Evolutionary conservation across 2,329 filamentous ascomycete genomes (phyloP).

Genomic region (Westerdykella aurantiaca): DNA sequence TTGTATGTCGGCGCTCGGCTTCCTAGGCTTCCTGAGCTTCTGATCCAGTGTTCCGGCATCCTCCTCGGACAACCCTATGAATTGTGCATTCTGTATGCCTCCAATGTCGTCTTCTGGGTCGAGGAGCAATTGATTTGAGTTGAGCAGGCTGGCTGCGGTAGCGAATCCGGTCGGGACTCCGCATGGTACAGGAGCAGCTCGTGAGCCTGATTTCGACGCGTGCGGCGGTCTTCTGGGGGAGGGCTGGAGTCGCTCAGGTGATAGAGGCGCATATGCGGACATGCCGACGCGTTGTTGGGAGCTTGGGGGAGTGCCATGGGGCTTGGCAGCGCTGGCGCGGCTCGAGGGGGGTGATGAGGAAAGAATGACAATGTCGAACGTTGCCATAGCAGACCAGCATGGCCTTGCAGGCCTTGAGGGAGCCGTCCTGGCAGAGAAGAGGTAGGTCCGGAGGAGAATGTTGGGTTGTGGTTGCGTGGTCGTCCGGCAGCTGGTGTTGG

Average conservation of each 20-base stretch:
- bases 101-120: conserved; percentile 9
- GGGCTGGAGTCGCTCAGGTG: conserved; percentile 18
- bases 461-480: neutral
- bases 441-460: neutral
- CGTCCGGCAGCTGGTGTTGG: neutral
- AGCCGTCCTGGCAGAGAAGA: neutral
- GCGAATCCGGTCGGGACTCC: conserved; percentile 27
- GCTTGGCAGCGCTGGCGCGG: conserved; percentile 5
- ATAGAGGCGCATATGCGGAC: conserved; percentile 17
- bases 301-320: conserved; percentile 15
- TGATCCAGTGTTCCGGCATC: neutral
- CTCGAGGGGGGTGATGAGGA: conserved; percentile 29
- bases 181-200: conserved; percentile 22
- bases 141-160: conserved; percentile 30
- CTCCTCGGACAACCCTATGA: neutral
- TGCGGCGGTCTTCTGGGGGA: conserved; percentile 10
- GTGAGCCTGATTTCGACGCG: conserved; percentile 26
- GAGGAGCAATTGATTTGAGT: conserved; percentile 22
- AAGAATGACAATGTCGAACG: conserved; percentile 17
- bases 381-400: conserved; percentile 5
- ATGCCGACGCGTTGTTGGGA: conserved; percentile 27
- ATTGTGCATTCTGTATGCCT: conserved; percentile 5
- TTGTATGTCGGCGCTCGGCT: conserved; percentile 8
- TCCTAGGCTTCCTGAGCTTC: conserved; percentile 14
- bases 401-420: neutral